Conservation (phyloP, 495 filamentous ascomycete species). For the Aspergillus affinis region DNA sequence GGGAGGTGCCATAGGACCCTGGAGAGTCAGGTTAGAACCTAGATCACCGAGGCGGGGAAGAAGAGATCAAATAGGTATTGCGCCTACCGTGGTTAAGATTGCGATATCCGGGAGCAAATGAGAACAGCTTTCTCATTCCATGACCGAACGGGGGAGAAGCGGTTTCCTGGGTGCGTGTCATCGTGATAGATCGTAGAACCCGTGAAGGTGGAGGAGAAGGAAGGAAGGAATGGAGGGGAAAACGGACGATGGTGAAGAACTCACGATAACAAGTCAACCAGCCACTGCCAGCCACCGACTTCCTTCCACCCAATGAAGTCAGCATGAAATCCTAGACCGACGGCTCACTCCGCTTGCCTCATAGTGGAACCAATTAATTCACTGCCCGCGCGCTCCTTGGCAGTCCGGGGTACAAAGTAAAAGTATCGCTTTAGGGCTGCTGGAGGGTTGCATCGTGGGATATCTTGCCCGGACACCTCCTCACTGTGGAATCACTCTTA, state of each 20-base stretch:
- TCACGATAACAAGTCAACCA: not conserved
- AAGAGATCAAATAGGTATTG: not conserved
- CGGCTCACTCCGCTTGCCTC: not conserved
- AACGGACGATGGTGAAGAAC: not conserved
- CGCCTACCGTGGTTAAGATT: constrained; percentile 74
- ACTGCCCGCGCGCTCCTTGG: not conserved
- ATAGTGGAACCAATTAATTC: not conserved
- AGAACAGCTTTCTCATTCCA: constrained; percentile 60
- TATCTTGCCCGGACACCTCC: too few relatives aligned
- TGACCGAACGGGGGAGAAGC: constrained; percentile 40
- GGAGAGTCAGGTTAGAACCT: not conserved
- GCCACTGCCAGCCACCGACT: not conserved
- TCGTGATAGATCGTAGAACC: not conserved
- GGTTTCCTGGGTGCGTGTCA: not conserved
- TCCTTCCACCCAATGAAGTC: too few relatives aligned
- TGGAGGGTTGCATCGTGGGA: not conserved
- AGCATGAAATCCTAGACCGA: too few relatives aligned
- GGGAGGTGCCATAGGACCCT: constrained; percentile 76
- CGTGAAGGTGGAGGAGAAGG: too few relatives aligned
- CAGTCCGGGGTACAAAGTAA: not conserved
- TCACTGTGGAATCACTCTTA: too few relatives aligned
- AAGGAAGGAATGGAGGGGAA: not conserved
- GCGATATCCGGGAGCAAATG: constrained; percentile 57
- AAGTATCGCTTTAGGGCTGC: not conserved
- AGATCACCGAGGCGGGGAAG: not conserved